Percentiles rank a stretch among this genome's conserved stretches.
Evolutionary conservation across 23 red algal species (phyloP).

Genomic region (Gracilaria gracilis): DNA sequence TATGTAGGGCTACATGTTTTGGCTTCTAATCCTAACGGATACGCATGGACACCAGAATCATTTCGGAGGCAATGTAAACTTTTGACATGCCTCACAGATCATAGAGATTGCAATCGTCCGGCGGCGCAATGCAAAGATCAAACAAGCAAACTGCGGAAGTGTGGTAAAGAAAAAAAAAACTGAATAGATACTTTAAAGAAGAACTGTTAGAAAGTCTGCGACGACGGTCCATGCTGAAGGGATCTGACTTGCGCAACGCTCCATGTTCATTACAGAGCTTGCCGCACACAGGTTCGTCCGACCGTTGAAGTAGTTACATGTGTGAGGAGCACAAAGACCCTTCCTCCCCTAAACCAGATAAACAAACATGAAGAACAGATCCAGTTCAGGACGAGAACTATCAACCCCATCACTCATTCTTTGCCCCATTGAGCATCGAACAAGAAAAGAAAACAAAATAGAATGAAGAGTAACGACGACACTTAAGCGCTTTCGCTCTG

Average conservation of each 20-base stretch:
- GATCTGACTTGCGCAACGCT: background rate
- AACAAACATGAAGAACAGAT: background rate
- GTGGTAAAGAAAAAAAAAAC: background rate
- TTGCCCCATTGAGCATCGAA: background rate
- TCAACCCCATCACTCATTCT: background rate
- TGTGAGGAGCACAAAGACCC: background rate
- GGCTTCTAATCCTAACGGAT: background rate
- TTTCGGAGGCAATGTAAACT: background rate
- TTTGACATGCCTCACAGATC: background rate
- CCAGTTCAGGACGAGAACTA: background rate
- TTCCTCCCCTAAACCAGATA: background rate
- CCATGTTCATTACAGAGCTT: background rate
- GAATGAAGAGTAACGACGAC: background rate
- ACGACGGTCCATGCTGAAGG: background rate
- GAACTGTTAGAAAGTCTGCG: conserved; percentile 18
- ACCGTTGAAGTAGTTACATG: background rate
- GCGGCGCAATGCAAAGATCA: background rate
- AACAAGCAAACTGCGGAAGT: background rate
- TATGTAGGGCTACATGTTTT: background rate
- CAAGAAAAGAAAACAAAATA: conserved; percentile 1
- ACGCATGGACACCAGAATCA: background rate
- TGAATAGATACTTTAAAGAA: conserved; percentile 25
- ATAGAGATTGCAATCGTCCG: conserved; percentile 1
- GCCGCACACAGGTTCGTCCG: background rate
- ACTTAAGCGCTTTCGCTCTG: conserved; percentile 27